phyloP scores from a whole-genome alignment of 108 stramenopile species.

The Thalassiosira profunda region DNA sequence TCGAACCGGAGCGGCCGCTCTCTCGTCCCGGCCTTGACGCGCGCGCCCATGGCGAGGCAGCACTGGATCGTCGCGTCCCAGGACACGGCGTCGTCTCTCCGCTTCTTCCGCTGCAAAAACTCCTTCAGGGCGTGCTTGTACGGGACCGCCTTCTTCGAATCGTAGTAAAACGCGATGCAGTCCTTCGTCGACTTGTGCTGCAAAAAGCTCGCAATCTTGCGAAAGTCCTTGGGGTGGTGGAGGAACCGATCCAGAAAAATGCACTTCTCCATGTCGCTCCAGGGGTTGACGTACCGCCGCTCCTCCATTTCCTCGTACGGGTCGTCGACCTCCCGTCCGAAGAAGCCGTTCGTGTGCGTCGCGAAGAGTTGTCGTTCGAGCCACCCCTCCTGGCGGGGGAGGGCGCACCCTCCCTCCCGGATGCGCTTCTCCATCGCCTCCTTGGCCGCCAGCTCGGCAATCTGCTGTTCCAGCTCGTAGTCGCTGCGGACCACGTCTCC shows the following conservation, averaged over 20 bases:
- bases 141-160: constrained; percentile 88
- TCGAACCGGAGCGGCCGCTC: constrained; percentile 75
- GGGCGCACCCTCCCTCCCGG: constrained; percentile 73
- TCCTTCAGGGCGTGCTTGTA: constrained; percentile 91
- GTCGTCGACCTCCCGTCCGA: constrained; percentile 57
- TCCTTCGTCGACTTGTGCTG: constrained; percentile 91
- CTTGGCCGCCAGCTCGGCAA: constrained; percentile 86
- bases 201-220: constrained; percentile 93
- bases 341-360: constrained; percentile 67
- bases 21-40: constrained; percentile 61
- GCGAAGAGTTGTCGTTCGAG: constrained; percentile 72
- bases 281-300: constrained; percentile 51
- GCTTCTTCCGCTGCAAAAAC: constrained; percentile 79
- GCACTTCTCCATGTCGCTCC: constrained; percentile 99
- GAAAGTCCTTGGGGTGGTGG: constrained; percentile 97
- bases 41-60: constrained; percentile 73
- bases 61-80: constrained; percentile 92
- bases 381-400: constrained; percentile 66
- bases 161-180: constrained; percentile 95
- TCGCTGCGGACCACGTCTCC: constrained; percentile 80
- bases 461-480: constrained; percentile 93
- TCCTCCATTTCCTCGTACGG: constrained; percentile 60
- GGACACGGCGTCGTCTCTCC: constrained; percentile 63
- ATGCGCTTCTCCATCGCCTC: constrained; percentile 90
- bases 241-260: constrained; percentile 97